A percentile compares a stretch with the other conserved stretches of the same genome.
phyloP scores from a whole-genome alignment of 768 basidiomycete species.

The Glaciozyma antarctica region DNA sequence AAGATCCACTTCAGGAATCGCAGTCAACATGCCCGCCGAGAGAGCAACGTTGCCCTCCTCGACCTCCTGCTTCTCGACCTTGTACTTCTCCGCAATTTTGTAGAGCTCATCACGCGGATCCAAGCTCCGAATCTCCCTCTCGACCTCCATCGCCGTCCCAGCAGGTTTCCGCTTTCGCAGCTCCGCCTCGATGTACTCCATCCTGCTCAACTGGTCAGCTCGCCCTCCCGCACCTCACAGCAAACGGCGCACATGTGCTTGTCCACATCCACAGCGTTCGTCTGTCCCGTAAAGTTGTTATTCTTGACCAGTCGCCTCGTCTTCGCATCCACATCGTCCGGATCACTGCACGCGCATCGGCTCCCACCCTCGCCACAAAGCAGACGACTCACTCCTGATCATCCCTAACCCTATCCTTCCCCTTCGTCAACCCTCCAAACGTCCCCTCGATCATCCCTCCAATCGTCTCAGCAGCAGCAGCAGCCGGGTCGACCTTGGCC shows the following conservation, averaged over 20 bases:
- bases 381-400: constrained; percentile 4
- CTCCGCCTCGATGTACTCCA: constrained; percentile 95
- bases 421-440: constrained; percentile 42
- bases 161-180: constrained; percentile 59
- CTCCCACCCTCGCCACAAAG: background rate
- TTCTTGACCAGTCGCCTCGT: constrained; percentile 45
- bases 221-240: background rate
- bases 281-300: constrained; percentile 96
- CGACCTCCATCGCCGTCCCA: constrained; percentile 42
- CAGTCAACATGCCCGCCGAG: constrained; percentile 88
- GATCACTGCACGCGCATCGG: constrained; percentile 44
- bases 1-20: constrained; percentile 94
- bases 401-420: constrained; percentile 35
- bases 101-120: constrained; percentile 75
- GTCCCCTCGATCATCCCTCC: constrained; percentile 29
- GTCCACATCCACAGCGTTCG: constrained; percentile 88
- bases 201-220: constrained; percentile 48
- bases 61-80: constrained; percentile 37
- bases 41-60: constrained; percentile 92
- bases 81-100: constrained; percentile 52
- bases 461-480: constrained; percentile 38
- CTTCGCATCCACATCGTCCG: constrained; percentile 55
- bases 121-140: constrained; percentile 30
- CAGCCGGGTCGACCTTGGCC: constrained; percentile 53
- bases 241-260: constrained; percentile 77